Conservation (phyloP, 768 basidiomycete genomes). For the Filobasidium wieringae region DNA sequence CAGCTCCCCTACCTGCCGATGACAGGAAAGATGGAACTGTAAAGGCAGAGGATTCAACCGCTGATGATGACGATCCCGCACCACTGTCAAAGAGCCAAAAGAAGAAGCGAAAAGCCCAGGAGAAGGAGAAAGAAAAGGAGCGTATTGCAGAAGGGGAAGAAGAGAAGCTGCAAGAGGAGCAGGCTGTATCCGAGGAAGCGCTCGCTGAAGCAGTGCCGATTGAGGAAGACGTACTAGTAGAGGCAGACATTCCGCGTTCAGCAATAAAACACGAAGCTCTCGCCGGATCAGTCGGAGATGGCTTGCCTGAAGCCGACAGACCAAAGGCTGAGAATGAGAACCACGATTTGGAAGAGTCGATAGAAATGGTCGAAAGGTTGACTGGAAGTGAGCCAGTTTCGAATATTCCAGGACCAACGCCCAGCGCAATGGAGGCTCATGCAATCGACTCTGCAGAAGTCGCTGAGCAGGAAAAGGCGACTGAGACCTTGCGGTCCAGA, state of each 20-base stretch:
- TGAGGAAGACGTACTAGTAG: too few species aligned
- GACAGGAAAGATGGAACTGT: neutral
- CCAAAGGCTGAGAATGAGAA: too few species aligned
- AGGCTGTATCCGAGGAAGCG: neutral
- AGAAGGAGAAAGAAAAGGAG: neutral
- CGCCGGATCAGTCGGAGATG: too few species aligned
- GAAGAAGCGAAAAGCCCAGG: constrained; percentile 12
- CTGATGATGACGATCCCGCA: neutral
- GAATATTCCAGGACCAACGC: too few species aligned
- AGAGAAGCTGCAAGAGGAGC: neutral
- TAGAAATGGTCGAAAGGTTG: too few species aligned
- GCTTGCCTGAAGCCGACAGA: too few species aligned
- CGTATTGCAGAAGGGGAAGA: neutral
- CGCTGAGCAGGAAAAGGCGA: neutral
- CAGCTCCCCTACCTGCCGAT: neutral
- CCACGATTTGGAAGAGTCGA: too few species aligned
- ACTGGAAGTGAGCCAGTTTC: too few species aligned
- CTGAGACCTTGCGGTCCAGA: neutral
- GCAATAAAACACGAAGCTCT: too few species aligned
- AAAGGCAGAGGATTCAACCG: neutral
- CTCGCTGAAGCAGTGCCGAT: neutral
- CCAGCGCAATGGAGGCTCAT: too few species aligned
- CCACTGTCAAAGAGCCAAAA: constrained; percentile 7
- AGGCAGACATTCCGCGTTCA: too few species aligned
- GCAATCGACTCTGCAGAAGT: neutral